Percentiles rank a stretch among this genome's conserved stretches.
Evolutionary conservation across 306 rosid species (phyloP).

Genomic region (Senna tora): DNA sequence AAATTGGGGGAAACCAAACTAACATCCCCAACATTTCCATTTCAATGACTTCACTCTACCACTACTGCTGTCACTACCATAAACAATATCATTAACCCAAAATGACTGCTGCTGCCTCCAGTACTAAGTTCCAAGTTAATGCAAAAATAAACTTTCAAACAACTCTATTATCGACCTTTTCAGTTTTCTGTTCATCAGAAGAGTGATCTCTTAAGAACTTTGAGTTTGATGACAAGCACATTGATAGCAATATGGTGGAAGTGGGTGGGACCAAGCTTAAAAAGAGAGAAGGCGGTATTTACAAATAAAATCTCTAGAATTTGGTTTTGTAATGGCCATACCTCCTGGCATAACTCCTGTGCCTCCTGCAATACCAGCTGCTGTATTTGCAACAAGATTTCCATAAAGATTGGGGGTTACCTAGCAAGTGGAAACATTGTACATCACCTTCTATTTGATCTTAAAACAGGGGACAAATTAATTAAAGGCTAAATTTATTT

Average conservation of each 20-base stretch:
- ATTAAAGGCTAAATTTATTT: not conserved
- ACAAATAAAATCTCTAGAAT: constrained; percentile 24
- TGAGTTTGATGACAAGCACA: not conserved
- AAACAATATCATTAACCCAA: constrained; percentile 22
- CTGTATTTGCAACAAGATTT: constrained; percentile 93
- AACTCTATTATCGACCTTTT: not conserved
- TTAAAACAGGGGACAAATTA: not conserved
- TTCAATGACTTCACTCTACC: constrained; percentile 5
- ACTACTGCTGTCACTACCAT: constrained; percentile 14
- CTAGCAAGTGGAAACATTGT: constrained; percentile 49
- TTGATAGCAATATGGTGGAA: constrained; percentile 5
- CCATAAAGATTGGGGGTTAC: constrained; percentile 98
- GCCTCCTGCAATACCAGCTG: constrained; percentile 99
- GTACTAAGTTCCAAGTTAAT: not conserved
- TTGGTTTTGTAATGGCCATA: constrained; percentile 33
- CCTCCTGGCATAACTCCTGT: constrained; percentile 99
- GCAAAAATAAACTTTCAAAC: not conserved
- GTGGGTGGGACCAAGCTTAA: not conserved
- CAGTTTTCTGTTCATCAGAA: constrained; percentile 4
- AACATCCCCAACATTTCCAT: not conserved
- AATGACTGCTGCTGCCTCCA: constrained; percentile 12
- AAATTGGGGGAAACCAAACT: not conserved
- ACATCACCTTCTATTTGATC: constrained; percentile 21
- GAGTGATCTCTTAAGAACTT: not conserved
- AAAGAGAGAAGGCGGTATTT: constrained; percentile 6